Conservation (phyloP, 73 alveolate species). For the Stentor roeselii region DNA sequence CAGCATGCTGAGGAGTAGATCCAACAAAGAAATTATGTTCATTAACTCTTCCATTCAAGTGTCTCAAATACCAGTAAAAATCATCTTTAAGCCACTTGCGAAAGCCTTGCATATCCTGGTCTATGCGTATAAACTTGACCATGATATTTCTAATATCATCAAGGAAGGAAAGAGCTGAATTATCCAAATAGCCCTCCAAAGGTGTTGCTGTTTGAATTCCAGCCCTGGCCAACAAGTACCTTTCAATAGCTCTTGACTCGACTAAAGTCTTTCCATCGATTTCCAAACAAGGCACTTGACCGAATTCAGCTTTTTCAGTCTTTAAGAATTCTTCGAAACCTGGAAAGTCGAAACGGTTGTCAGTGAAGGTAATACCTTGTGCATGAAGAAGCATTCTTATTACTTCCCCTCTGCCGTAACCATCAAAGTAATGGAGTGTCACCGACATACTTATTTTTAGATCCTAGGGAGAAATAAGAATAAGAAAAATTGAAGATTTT, state of each 20-base stretch:
- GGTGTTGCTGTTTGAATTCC: background rate
- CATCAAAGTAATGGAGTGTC: background rate
- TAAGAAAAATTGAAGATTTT: too few species aligned
- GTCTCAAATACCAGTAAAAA: too few species aligned
- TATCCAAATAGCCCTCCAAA: background rate
- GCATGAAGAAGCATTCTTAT: background rate
- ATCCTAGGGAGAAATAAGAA: too few species aligned
- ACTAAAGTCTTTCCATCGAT: background rate
- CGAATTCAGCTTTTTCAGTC: background rate
- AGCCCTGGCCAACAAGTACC: background rate
- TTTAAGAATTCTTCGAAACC: background rate
- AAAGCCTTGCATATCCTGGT: too few species aligned
- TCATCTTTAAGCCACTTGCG: too few species aligned
- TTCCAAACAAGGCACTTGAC: background rate
- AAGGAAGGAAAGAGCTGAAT: too few species aligned
- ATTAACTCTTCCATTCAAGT: too few species aligned
- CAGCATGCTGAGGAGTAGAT: too few species aligned
- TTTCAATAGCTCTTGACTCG: background rate
- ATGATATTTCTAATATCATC: too few species aligned
- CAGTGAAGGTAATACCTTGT: background rate
- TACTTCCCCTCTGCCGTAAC: background rate
- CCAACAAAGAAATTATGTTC: too few species aligned
- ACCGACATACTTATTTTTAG: background rate
- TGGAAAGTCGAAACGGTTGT: background rate
- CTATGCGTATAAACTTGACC: too few species aligned